Evolutionary conservation across 2,329 filamentous ascomycete genomes (phyloP).

Genomic region (Gaeumannomyces tritici): DNA sequence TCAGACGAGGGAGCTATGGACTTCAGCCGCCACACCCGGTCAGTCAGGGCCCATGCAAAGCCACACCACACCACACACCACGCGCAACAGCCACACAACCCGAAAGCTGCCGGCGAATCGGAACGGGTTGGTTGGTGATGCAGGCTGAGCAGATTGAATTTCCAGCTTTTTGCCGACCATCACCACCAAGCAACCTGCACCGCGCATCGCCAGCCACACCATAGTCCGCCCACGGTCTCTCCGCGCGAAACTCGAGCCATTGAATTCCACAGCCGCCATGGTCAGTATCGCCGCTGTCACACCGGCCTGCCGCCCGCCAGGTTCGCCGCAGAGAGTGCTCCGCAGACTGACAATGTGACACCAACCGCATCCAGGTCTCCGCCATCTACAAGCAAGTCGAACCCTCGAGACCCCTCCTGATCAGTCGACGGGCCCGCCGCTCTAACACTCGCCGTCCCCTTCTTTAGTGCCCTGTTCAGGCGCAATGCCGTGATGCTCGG

Average conservation of each 20-base stretch:
- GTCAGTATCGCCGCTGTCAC: background rate
- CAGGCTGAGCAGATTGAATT: background rate
- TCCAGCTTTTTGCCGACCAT: background rate
- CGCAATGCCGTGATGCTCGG: slow-evolving; percentile 83
- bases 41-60: background rate
- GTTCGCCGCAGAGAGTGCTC: background rate
- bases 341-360: background rate
- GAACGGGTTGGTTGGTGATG: background rate
- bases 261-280: background rate
- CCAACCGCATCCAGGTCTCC: background rate
- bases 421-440: background rate
- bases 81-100: background rate
- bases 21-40: background rate
- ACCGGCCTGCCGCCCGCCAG: background rate
- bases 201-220: background rate
- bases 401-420: background rate
- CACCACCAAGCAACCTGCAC: background rate
- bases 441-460: slow-evolving; percentile 4
- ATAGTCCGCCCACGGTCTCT: background rate
- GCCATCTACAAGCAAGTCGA: slow-evolving; percentile 49
- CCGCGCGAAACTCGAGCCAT: background rate
- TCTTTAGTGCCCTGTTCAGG: slow-evolving; percentile 66
- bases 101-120: slow-evolving; percentile 1
- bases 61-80: no score
- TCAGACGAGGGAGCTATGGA: background rate